Evolutionary conservation across 805 yeast genomes (phyloP), one percentile per base, ranked within the genome.

Genomic region (Cyberlindnera americana): DNA sequence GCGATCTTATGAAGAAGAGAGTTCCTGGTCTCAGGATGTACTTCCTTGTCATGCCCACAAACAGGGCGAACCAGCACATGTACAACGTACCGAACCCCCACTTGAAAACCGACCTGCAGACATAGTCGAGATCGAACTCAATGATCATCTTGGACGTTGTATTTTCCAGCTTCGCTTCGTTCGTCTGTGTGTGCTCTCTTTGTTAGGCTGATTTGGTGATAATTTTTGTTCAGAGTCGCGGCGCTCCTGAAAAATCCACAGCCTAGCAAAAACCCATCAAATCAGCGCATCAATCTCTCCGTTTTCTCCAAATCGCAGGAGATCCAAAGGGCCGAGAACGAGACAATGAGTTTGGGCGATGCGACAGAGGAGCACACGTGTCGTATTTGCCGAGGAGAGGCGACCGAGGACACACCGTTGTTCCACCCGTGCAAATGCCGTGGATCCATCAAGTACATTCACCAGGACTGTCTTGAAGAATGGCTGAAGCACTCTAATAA

Each of bases 331-430:
- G n/a, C n/a, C n/a, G n/a, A n/a, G n/a, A n/a, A n/a, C n/a, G n/a
- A 21, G 23, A 10, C 6, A 21, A 21, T 21, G 23, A 21, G 10
- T 10, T 21, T 21, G 23, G 41, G 23, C 15, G 38, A 37, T 7
- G 38, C 37, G 9, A 13, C 19, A 14, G 47, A 46, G 26, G 82
- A 73, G 43, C 72, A 69, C 23, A 73, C 82, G 3, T 93, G 99
- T 62, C 83, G 99, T 44, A 90, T 93, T 33, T 93, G 99, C 59
- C 83, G 96, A 37, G 91, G 95, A 27, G 98, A 88, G 52, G 90
- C 77, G n/a, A 77, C 93, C 0, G 65, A 64, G 0, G 78, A 74
- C 1, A 87, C 85, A 48, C 96, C 96, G 4, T 67, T 93, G 33
- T 82, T 75, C 48, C 90, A 85, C 60, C 99, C 99, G 3, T 93